Conservation (phyloP, 192 early-diverging fungal genomes). For the Mortierella hygrophila region DNA sequence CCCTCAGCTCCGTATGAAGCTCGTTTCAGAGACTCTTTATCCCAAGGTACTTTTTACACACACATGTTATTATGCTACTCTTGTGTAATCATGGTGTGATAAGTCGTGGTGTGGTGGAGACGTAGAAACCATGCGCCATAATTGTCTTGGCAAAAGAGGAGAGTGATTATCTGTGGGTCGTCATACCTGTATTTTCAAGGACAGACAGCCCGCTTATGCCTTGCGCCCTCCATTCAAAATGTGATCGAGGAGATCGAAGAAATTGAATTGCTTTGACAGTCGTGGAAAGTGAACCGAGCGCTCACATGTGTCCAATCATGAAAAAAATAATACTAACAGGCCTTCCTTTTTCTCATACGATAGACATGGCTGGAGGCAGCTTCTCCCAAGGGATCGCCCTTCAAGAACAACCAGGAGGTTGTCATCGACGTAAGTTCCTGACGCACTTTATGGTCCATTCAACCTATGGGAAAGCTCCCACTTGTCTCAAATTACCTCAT, state of each 20-base stretch:
- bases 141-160: slow-evolving; percentile 7
- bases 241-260: neutral
- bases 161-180: neutral
- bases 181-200: neutral
- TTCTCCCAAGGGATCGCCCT: slow-evolving; percentile 22
- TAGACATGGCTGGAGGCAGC: slow-evolving; percentile 44
- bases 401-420: slow-evolving; percentile 38
- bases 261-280: no score
- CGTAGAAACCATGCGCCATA: neutral
- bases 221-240: neutral
- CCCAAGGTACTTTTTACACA: slow-evolving; percentile 22
- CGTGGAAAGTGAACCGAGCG: neutral
- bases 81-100: neutral
- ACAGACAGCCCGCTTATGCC: neutral
- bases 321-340: neutral
- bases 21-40: slow-evolving; percentile 40
- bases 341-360: neutral
- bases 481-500: neutral
- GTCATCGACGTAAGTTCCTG: slow-evolving; percentile 22
- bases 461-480: neutral
- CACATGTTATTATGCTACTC: neutral
- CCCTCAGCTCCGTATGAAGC: slow-evolving; percentile 29
- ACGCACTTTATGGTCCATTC: neutral
- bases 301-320: neutral
- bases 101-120: neutral